phyloP scores from a whole-genome alignment of 2,329 filamentous ascomycete genomes.

The Trichoderma harzianum region DNA sequence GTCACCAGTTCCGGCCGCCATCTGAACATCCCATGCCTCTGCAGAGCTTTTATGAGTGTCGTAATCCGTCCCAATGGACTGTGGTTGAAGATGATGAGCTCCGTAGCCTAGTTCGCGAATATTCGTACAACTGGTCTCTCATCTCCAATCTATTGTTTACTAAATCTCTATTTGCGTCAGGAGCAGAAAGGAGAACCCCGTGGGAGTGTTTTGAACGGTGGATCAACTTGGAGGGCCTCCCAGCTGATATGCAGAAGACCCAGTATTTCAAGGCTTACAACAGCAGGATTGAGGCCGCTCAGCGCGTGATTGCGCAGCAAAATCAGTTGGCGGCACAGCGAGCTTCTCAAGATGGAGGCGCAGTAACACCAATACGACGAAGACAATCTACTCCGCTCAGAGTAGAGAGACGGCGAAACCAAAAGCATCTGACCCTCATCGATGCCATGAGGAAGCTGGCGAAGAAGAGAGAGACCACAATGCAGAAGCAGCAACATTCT shows the following conservation, averaged over 20 bases:
- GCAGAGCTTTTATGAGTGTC: slow-evolving; percentile 83
- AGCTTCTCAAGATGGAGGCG: slow-evolving; percentile 40
- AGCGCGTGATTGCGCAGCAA: slow-evolving; percentile 52
- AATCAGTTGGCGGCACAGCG: slow-evolving; percentile 52
- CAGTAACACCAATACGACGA: slow-evolving; percentile 48
- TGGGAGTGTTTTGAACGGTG: slow-evolving; percentile 99
- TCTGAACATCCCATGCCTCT: slow-evolving; percentile 89
- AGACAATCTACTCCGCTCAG: slow-evolving; percentile 75
- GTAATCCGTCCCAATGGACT: slow-evolving; percentile 88
- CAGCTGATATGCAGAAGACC: slow-evolving; percentile 90
- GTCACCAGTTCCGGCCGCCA: slow-evolving; percentile 89
- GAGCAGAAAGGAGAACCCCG: slow-evolving; percentile 83
- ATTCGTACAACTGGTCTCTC: slow-evolving; percentile 96
- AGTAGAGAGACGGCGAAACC: slow-evolving; percentile 82
- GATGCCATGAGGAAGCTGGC: slow-evolving; percentile 94
- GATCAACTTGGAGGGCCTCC: slow-evolving; percentile 86
- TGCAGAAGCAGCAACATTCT: slow-evolving; percentile 88
- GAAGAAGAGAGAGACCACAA: slow-evolving; percentile 83
- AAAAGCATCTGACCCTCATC: slow-evolving; percentile 82
- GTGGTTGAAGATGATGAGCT: slow-evolving; percentile 87
- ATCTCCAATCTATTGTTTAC: slow-evolving; percentile 78
- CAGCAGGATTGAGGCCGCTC: slow-evolving; percentile 56
- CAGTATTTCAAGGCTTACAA: slow-evolving; percentile 83
- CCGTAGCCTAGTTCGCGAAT: slow-evolving; percentile 79
- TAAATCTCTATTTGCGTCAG: slow-evolving; percentile 75